phyloP scores from a whole-genome alignment of 2,329 filamentous ascomycete genomes.

The Fusarium dimerum region DNA sequence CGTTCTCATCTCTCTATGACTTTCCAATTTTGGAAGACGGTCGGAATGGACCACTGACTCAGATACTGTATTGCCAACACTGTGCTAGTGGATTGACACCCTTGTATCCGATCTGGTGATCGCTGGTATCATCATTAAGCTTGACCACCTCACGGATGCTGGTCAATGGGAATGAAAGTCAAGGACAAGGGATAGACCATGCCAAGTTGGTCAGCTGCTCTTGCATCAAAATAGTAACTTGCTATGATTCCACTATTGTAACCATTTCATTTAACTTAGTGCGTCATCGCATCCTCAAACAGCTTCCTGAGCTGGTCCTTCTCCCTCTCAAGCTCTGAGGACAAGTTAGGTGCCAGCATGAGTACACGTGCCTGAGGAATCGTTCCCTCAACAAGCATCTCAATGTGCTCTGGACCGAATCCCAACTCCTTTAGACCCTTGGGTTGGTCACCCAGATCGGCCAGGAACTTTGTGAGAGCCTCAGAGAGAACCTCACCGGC shows the following conservation, averaged over 20 bases:
- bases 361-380: constrained; percentile 89
- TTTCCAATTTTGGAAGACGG: not conserved
- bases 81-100: not conserved
- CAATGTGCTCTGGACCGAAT: constrained; percentile 74
- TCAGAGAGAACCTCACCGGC: constrained; percentile 88
- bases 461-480: constrained; percentile 78
- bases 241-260: constrained; percentile 13
- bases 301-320: constrained; percentile 69
- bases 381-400: constrained; percentile 87
- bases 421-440: constrained; percentile 81
- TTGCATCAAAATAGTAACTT: constrained; percentile 3
- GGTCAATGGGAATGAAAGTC: too few relatives aligned
- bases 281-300: constrained; percentile 62
- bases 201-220: too few relatives aligned
- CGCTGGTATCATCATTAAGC: too few relatives aligned
- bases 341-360: constrained; percentile 84
- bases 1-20: not conserved
- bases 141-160: too few relatives aligned
- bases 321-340: constrained; percentile 67
- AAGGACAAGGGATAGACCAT: too few relatives aligned
- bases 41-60: not conserved
- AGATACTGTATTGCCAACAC: not conserved
- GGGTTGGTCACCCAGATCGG: constrained; percentile 86
- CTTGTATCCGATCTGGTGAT: not conserved
- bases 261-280: constrained; percentile 23